phyloP scores from a whole-genome alignment of 192 early-diverging fungal species.

The Obelidium mucronatum region DNA sequence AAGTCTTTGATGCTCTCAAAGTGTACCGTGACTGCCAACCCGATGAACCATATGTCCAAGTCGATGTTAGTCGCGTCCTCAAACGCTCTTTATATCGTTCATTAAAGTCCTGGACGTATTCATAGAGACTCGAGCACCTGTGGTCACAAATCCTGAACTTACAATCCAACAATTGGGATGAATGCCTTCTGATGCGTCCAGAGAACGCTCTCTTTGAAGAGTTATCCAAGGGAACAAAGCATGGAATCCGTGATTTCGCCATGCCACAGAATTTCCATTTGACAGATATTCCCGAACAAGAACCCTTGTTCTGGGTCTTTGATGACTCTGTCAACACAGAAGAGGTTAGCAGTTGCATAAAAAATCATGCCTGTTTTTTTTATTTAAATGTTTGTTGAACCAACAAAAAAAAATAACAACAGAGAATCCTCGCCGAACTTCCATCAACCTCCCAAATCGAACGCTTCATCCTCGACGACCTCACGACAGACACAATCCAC shows the following conservation, averaged over 20 bases:
- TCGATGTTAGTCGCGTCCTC: slow-evolving; percentile 30
- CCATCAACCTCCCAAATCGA: slow-evolving; percentile 46
- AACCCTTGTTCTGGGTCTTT: slow-evolving; percentile 54
- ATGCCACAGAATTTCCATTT: slow-evolving; percentile 28
- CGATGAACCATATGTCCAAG: slow-evolving; percentile 45
- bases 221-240: slow-evolving; percentile 34
- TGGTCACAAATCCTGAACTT: slow-evolving; percentile 50
- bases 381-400: background rate
- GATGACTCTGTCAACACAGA: slow-evolving; percentile 48
- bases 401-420: background rate
- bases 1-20: slow-evolving; percentile 44
- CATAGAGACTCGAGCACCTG: slow-evolving; percentile 47
- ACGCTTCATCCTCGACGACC: slow-evolving; percentile 82
- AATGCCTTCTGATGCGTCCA: slow-evolving; percentile 37
- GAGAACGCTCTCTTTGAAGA: slow-evolving; percentile 25
- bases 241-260: slow-evolving; percentile 40
- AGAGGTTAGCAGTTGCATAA: slow-evolving; percentile 25
- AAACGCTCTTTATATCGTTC: background rate
- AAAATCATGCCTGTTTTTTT: slow-evolving; percentile 6
- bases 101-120: background rate
- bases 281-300: slow-evolving; percentile 43
- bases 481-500: slow-evolving; percentile 79
- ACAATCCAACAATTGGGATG: slow-evolving; percentile 36
- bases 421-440: slow-evolving; percentile 44
- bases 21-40: slow-evolving; percentile 45